Percentiles rank a stretch among this genome's conserved stretches.
Evolutionary conservation across 345 rosid species (phyloP).

Genomic region (Durio zibethinus): DNA sequence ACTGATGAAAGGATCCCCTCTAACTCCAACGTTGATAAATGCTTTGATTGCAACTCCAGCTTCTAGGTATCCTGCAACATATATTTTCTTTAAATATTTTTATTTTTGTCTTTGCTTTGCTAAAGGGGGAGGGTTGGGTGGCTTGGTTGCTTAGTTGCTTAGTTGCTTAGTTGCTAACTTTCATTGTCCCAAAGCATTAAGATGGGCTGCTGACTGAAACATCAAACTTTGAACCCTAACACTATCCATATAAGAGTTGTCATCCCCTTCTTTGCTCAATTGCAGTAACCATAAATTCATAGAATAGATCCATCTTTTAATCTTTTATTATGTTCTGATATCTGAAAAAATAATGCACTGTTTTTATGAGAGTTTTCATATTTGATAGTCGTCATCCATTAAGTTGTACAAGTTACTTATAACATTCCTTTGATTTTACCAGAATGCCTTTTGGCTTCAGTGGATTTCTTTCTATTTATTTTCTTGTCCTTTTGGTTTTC

Average conservation of each 20-base stretch:
- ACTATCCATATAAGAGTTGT: background rate
- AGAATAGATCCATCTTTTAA: background rate
- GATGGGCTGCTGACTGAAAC: background rate
- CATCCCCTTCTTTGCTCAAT: background rate
- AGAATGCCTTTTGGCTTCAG: background rate
- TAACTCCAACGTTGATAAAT: conserved; percentile 67
- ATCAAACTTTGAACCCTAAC: background rate
- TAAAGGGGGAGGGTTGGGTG: background rate
- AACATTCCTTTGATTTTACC: background rate
- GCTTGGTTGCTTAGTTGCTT: background rate
- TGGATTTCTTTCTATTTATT: background rate
- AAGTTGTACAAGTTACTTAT: background rate
- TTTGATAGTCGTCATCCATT: background rate
- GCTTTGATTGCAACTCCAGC: conserved; percentile 81
- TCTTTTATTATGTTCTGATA: background rate
- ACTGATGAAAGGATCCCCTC: conserved; percentile 80
- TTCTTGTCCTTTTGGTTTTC: background rate
- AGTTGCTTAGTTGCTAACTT: background rate
- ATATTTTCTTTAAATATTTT: background rate
- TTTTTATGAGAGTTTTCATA: background rate
- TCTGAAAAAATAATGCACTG: background rate
- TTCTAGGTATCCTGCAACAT: conserved; percentile 59
- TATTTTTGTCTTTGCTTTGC: background rate
- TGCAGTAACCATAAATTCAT: background rate
- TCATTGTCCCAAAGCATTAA: background rate